Base-by-base conservation (phyloP, 2,329 filamentous ascomycete species). In the Berkeleyomyces basicola region DNA sequence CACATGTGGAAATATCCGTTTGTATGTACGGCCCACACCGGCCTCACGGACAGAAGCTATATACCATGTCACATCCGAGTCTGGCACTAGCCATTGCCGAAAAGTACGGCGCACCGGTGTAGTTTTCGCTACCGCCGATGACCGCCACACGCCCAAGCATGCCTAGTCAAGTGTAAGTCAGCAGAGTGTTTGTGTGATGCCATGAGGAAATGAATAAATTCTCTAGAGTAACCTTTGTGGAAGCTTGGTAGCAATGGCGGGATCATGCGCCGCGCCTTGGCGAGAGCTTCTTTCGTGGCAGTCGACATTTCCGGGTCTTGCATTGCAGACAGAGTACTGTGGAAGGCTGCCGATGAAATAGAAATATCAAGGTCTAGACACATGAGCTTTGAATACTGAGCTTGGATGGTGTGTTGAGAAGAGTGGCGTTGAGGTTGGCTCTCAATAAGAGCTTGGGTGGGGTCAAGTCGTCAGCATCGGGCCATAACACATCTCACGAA, bases 91-190 rank as follows among this genome's bases (percentile, higher is more conserved):
- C 93, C 84, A 96, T 96, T 67, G 92, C 91, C 23, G 92, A 96
- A 75, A 99, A 99, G 76, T 96, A 99, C 10, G 93, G 93, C 64
- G 93, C 93, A 44, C 93, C 93, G 1, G 93, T 96, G 72, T 97
- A 99, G 74, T 97, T 92, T 72, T 92, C 85, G 70, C 90, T 95
- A 47, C 93, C 93, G 60, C 93, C 93, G 67, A 99, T 93, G 64
- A 99, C 93, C 61, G 85, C 93, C 61, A 99, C 84, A 62, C 93
- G 83, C 4, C 93, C 93, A 6, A 47, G 23, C 11, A 40, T 44
- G 39, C 36, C 39, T n/a, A 59, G 43, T 55, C 3, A 16, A 40
- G 2, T 23, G 23, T 23, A 23, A 23, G 23, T 23, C 23, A 23
- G 23, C 23, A 23, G 23, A 23, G 11, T 40, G 36, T 46, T 7